Evolutionary conservation across 2,329 filamentous ascomycete genomes (phyloP).

Genomic region (Bertia moriformis): DNA sequence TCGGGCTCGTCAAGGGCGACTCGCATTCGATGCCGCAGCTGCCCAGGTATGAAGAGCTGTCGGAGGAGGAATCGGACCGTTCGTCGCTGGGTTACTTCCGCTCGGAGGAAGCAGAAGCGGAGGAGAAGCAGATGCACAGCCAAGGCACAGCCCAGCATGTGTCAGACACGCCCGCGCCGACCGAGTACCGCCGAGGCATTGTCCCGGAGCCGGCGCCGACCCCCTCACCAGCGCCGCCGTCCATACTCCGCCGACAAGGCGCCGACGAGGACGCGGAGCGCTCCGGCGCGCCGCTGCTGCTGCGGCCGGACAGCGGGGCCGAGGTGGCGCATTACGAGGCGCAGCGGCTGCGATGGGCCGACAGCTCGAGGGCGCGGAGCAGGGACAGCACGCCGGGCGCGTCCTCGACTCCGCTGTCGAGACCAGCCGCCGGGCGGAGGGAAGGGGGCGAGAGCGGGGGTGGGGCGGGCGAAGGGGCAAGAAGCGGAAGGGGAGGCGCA

Average conservation of each 20-base stretch:
- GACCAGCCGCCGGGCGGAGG: too few species aligned
- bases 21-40: constrained; percentile 18
- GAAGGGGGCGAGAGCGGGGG: too few species aligned
- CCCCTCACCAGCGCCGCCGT: too few species aligned
- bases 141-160: background rate
- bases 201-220: background rate
- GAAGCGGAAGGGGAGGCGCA: too few species aligned
- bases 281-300: background rate
- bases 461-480: too few species aligned
- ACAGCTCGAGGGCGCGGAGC: background rate
- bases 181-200: too few species aligned
- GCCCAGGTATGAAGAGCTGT: constrained; percentile 16
- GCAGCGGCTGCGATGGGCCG: background rate
- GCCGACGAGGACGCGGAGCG: too few species aligned
- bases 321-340: background rate
- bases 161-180: background rate
- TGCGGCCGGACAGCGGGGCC: background rate
- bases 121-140: background rate
- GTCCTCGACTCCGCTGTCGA: background rate
- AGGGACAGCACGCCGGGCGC: background rate
- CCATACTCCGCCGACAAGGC: background rate
- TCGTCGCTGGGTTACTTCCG: background rate
- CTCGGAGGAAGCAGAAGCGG: too few species aligned
- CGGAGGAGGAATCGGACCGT: constrained; percentile 13
- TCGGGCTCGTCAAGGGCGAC: constrained; percentile 72